Percentiles rank a stretch among this genome's conserved stretches.
phyloP scores from a whole-genome alignment of 2,329 filamentous ascomycete species.

The Aureobasidium sp. region DNA sequence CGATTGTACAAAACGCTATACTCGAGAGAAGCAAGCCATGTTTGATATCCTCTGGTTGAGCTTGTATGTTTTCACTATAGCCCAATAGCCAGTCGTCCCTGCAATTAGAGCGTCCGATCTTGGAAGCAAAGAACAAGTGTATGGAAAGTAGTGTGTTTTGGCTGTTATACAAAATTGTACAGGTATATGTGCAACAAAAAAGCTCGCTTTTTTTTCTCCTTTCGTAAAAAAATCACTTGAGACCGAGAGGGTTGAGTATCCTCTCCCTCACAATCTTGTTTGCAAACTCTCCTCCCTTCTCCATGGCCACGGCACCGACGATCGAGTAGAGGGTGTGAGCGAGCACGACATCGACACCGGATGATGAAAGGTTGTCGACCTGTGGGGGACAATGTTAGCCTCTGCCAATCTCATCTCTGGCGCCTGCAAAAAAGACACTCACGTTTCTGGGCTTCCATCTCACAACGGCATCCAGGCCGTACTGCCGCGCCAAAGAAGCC shows the following conservation, averaged over 20 bases:
- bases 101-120: neutral
- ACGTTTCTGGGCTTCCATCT: constrained; percentile 85
- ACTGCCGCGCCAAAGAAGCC: constrained; percentile 56
- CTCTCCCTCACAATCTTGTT: constrained; percentile 66
- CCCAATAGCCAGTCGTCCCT: too few species aligned
- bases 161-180: constrained; percentile 11
- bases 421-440: constrained; percentile 28
- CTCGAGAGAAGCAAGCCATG: neutral
- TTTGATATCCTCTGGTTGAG: neutral
- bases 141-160: neutral
- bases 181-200: neutral
- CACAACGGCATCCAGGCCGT: constrained; percentile 65
- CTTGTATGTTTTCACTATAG: too few species aligned
- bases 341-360: constrained; percentile 66
- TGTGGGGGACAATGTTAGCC: constrained; percentile 23
- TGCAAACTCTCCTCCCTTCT: constrained; percentile 72
- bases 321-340: constrained; percentile 75
- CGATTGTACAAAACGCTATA: too few species aligned
- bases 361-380: constrained; percentile 59
- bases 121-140: neutral
- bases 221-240: constrained; percentile 16
- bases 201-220: too few species aligned
- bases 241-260: constrained; percentile 49
- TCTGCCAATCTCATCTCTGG: neutral
- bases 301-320: constrained; percentile 79